A percentile compares a stretch with the other conserved stretches of the same genome.
phyloP scores from a whole-genome alignment of 2,329 filamentous ascomycete species.

The Aspergillus quadrilineatus region DNA sequence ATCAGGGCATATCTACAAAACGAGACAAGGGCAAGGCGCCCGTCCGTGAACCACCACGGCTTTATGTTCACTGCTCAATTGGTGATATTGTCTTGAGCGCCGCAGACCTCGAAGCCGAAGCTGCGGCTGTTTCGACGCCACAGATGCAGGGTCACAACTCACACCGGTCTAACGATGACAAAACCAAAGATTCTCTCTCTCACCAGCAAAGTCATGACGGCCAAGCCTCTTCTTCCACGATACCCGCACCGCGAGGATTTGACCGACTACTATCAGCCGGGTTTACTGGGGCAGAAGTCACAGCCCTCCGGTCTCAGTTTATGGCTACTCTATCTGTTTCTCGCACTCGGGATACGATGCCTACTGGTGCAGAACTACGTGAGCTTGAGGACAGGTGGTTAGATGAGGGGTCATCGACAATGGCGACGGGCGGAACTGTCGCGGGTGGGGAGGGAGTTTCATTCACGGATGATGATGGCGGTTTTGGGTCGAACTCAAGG shows the following conservation, averaged over 20 bases:
- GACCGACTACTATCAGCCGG: constrained; percentile 79
- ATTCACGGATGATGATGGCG: constrained; percentile 41
- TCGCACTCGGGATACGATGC: constrained; percentile 87
- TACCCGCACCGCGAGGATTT: constrained; percentile 72
- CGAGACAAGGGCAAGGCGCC: constrained; percentile 67
- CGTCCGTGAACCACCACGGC: constrained; percentile 55
- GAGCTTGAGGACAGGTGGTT: constrained; percentile 88
- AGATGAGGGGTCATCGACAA: constrained; percentile 57
- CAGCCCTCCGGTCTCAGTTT: constrained; percentile 83
- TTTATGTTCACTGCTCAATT: constrained; percentile 94
- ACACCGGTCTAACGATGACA: constrained; percentile 2
- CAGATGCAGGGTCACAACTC: constrained; percentile 22
- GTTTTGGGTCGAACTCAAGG: constrained; percentile 38
- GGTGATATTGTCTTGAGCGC: constrained; percentile 69
- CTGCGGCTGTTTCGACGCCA: constrained; percentile 36
- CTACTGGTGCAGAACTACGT: constrained; percentile 71
- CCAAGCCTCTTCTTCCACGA: constrained; percentile 43
- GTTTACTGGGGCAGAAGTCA: constrained; percentile 79
- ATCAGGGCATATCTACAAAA: constrained; percentile 53
- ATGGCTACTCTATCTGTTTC: constrained; percentile 76
- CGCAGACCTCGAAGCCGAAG: constrained; percentile 69
- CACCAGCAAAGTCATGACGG: neutral
- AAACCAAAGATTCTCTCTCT: neutral
- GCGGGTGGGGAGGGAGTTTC: constrained; percentile 34
- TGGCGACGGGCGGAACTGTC: constrained; percentile 45